Percentiles rank a stretch among this genome's conserved stretches.
These are phyloP conservation scores for Yamadazyma songkhlaensis DNA, from an alignment of 1,139 yeast genomes.

Conservation along the genomic window DNA sequence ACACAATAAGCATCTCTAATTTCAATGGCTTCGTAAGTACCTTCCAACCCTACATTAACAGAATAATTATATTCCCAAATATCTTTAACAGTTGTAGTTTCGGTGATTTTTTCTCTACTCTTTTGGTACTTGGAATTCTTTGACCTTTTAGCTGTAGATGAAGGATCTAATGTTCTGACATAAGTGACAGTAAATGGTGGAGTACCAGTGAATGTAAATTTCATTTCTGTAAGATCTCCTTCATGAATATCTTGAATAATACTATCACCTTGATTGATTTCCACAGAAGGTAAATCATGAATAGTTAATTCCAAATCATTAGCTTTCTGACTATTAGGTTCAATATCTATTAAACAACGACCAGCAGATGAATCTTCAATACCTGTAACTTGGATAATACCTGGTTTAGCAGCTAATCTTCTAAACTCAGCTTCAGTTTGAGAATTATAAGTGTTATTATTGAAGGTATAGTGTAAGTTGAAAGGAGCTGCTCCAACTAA, in stretches of 20 bases:
- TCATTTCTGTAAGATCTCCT: conserved; percentile 78
- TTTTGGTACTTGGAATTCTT: conserved; percentile 15
- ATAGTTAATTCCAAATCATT: conserved; percentile 52
- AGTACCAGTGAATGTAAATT: conserved; percentile 63
- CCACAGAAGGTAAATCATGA: conserved; percentile 90
- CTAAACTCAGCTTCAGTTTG: conserved; percentile 53
- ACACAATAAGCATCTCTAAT: conserved; percentile 79
- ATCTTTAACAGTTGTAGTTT: conserved; percentile 70
- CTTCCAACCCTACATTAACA: conserved; percentile 80
- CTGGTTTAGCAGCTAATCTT: conserved; percentile 80
- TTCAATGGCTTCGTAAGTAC: conserved; percentile 89
- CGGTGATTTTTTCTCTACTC: conserved; percentile 50
- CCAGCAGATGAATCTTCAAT: conserved; percentile 72
- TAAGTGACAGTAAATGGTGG: conserved; percentile 70
- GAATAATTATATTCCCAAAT: conserved; percentile 68
- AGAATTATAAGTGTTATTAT: conserved; percentile 58
- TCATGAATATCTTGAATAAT: conserved; percentile 81
- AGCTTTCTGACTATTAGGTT: conserved; percentile 31
- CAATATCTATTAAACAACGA: conserved; percentile 63
- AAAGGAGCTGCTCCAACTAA: conserved; percentile 82
- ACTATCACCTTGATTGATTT: conserved; percentile 72
- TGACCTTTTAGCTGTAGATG: conserved; percentile 18
- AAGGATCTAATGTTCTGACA: conserved; percentile 49
- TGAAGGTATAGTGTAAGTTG: conserved; percentile 69
- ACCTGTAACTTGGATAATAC: conserved; percentile 64